Conservation (phyloP, 768 basidiomycete species). For the Atractiella rhizophila region DNA sequence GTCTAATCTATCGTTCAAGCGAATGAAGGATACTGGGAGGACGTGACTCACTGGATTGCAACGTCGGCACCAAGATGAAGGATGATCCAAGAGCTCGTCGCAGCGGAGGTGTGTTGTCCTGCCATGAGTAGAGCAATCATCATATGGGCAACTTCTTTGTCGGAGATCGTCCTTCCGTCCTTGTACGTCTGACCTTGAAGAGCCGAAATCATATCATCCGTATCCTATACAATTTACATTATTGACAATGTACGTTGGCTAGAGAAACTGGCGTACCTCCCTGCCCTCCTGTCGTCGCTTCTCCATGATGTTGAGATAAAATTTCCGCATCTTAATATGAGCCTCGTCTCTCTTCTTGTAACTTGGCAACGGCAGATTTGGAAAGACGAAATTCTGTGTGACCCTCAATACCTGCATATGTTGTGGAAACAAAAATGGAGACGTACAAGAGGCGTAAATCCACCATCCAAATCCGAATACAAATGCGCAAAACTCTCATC, state of each 20-base stretch:
- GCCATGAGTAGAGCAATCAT: constrained; percentile 99
- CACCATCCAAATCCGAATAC: constrained; percentile 74
- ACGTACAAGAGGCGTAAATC: constrained; percentile 53
- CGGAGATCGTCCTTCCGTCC: constrained; percentile 44
- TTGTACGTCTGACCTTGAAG: constrained; percentile 64
- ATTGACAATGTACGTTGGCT: not conserved
- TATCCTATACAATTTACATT: constrained; percentile 32
- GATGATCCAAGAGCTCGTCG: constrained; percentile 69
- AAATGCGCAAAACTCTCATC: constrained; percentile 62
- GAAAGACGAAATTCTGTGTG: constrained; percentile 58
- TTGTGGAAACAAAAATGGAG: not conserved
- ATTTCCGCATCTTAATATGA: constrained; percentile 75
- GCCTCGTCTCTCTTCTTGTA: constrained; percentile 72
- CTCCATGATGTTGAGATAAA: constrained; percentile 65
- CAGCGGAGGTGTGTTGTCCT: constrained; percentile 91
- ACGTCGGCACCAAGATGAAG: constrained; percentile 57
- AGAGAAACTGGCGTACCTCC: constrained; percentile 21
- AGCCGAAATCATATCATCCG: constrained; percentile 77
- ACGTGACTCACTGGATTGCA: constrained; percentile 34
- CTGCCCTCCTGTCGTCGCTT: constrained; percentile 35
- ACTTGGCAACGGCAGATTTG: constrained; percentile 67
- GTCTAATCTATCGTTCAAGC: constrained; percentile 25
- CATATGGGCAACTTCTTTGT: constrained; percentile 88
- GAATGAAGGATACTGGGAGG: not conserved
- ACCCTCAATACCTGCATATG: not conserved